A percentile compares a stretch with the other conserved stretches of the same genome.
These are phyloP conservation scores for Cyclanthera cordifolia DNA, from an alignment of 306 rosid species.

Conservation along the genomic window DNA sequence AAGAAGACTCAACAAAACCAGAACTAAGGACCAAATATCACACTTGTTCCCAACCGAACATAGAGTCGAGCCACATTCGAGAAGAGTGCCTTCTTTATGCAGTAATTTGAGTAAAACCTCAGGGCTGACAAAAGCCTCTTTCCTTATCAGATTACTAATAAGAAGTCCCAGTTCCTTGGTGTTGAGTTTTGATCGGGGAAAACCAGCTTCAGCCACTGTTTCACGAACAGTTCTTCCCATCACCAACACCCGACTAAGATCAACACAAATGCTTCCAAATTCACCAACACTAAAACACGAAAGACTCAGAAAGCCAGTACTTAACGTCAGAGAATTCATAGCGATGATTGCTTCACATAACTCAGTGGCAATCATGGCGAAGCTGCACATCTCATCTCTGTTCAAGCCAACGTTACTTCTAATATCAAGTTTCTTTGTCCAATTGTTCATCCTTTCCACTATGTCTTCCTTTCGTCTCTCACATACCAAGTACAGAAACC, in stretches of 20 bases:
- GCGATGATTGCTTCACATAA: slow-evolving; percentile 50
- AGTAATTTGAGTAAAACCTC: slow-evolving; percentile 50
- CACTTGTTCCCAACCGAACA: slow-evolving; percentile 38
- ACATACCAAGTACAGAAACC: slow-evolving; percentile 46
- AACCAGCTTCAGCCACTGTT: slow-evolving; percentile 23
- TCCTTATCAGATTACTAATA: slow-evolving; percentile 20
- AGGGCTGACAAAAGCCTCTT: slow-evolving; percentile 37
- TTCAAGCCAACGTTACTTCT: slow-evolving; percentile 23
- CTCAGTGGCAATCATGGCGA: slow-evolving; percentile 37
- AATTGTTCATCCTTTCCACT: slow-evolving; percentile 25
- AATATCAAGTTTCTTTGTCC: slow-evolving; percentile 24
- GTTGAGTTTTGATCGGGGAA: slow-evolving; percentile 10
- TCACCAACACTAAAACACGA: slow-evolving; percentile 52
- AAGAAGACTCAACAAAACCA: slow-evolving; percentile 43
- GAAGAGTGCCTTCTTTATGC: slow-evolving; percentile 24
- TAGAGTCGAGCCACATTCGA: slow-evolving; percentile 24
- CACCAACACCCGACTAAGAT: slow-evolving; percentile 46
- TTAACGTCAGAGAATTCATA: slow-evolving; percentile 48
- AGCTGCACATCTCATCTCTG: slow-evolving; percentile 26
- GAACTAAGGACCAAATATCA: slow-evolving; percentile 69
- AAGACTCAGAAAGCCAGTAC: slow-evolving; percentile 44
- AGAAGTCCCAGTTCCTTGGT: slow-evolving; percentile 22
- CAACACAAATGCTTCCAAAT: slow-evolving; percentile 44
- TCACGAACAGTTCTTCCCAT: slow-evolving; percentile 37
- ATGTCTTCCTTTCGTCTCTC: slow-evolving; percentile 29